Evolutionary conservation across 352 stramenopile species (phyloP).

Genomic region (Blastocystis sp.): DNA sequence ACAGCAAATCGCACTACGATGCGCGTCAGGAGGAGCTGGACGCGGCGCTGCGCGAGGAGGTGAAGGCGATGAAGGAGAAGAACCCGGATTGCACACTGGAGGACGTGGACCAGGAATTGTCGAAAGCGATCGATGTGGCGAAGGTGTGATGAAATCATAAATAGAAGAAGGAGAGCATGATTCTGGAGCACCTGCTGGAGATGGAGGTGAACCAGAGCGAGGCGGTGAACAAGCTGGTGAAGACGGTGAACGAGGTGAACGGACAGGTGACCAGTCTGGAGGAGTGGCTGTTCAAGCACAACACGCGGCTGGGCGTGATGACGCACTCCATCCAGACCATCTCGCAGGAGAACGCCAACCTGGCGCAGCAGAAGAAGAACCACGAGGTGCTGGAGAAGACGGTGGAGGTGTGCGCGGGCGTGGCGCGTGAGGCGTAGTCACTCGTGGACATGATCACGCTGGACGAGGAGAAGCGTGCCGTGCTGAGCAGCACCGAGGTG

Average conservation of each 20-base stretch:
- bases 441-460: constrained; percentile 40
- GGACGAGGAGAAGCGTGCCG: constrained; percentile 1
- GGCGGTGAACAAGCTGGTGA: background rate
- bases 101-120: constrained; percentile 20
- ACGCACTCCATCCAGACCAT: constrained; percentile 29
- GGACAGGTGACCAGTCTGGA: background rate
- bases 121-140: constrained; percentile 13
- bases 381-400: background rate
- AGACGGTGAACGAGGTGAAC: constrained; percentile 3
- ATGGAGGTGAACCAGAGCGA: constrained; percentile 45
- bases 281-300: constrained; percentile 45
- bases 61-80: too few species aligned
- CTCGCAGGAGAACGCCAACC: constrained; percentile 34
- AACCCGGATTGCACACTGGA: constrained; percentile 9
- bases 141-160: background rate
- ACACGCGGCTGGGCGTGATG: constrained; percentile 37
- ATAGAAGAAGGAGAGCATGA: constrained; percentile 55
- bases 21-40: background rate
- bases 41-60: too few species aligned
- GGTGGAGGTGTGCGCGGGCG: too few species aligned
- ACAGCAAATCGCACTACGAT: background rate
- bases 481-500: background rate
- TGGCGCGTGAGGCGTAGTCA: background rate
- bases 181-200: constrained; percentile 58
- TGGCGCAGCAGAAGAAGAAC: constrained; percentile 29